These are phyloP conservation scores for Boletellus sp. DNA, from an alignment of 768 basidiomycete species.

Conservation along the genomic window DNA sequence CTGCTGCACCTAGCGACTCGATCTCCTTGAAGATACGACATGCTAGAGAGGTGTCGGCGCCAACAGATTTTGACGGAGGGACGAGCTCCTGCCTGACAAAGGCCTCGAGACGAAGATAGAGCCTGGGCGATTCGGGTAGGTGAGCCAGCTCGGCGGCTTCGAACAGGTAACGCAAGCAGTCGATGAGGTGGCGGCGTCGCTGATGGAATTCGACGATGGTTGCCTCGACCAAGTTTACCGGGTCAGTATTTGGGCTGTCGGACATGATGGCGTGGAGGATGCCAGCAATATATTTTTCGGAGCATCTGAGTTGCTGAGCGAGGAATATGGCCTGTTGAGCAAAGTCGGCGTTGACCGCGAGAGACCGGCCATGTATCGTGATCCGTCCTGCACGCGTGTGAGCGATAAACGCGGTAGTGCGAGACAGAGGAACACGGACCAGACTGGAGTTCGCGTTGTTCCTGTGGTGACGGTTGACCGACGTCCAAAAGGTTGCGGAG, in stretches of 20 bases:
- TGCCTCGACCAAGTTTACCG: slow-evolving; percentile 57
- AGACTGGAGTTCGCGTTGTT: slow-evolving; percentile 69
- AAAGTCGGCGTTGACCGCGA: slow-evolving; percentile 76
- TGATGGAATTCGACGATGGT: slow-evolving; percentile 67
- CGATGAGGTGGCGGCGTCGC: slow-evolving; percentile 65
- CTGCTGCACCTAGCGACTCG: slow-evolving; percentile 51
- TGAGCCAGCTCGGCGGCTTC: slow-evolving; percentile 54
- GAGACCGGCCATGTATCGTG: slow-evolving; percentile 57
- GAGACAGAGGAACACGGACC: slow-evolving; percentile 35
- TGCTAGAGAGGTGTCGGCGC: slow-evolving; percentile 45
- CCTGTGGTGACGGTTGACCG: slow-evolving; percentile 55
- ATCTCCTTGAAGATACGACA: slow-evolving; percentile 60
- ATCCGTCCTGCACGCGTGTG: slow-evolving; percentile 55
- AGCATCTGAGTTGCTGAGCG: slow-evolving; percentile 75
- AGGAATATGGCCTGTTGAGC: slow-evolving; percentile 74
- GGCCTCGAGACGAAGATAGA: slow-evolving; percentile 48
- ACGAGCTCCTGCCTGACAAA: slow-evolving; percentile 59
- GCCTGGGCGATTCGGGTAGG: slow-evolving; percentile 40
- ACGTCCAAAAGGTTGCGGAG: slow-evolving; percentile 65
- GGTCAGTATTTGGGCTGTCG: slow-evolving; percentile 59
- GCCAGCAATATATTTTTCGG: slow-evolving; percentile 74
- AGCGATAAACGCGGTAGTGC: background rate
- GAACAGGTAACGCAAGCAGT: slow-evolving; percentile 66
- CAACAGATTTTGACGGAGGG: slow-evolving; percentile 30
- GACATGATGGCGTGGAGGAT: slow-evolving; percentile 63